phyloP scores from a whole-genome alignment of 768 basidiomycete genomes.

The Filobasidium floriforme region DNA sequence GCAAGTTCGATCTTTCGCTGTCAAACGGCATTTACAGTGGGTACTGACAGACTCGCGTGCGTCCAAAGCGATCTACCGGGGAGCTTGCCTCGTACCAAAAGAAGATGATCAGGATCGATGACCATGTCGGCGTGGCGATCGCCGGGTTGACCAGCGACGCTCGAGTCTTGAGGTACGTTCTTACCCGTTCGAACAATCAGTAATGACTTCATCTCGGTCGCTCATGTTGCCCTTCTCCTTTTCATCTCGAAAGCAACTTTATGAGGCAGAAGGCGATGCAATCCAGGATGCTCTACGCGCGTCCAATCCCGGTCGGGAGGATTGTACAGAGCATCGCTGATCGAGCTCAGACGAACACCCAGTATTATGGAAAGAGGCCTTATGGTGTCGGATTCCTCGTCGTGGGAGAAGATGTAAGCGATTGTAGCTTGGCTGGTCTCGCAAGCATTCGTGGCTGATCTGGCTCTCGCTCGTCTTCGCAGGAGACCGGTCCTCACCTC shows the following conservation, averaged over 20 bases:
- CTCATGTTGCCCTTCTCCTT: background rate
- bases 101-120: conserved; percentile 99
- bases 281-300: conserved; percentile 88
- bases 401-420: conserved; percentile 69
- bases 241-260: conserved; percentile 65
- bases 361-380: conserved; percentile 92
- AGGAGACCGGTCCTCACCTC: conserved; percentile 89
- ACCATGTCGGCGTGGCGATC: conserved; percentile 98
- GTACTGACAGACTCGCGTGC: background rate
- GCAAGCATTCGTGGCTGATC: background rate
- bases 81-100: conserved; percentile 99
- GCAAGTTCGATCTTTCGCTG: conserved; percentile 47
- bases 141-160: conserved; percentile 98
- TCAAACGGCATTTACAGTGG: background rate
- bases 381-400: conserved; percentile 99
- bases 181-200: background rate
- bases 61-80: conserved; percentile 81
- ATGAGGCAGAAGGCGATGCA: conserved; percentile 99
- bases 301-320: conserved; percentile 86
- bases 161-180: conserved; percentile 74
- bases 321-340: conserved; percentile 90
- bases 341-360: conserved; percentile 98
- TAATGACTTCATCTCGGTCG: background rate
- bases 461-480: background rate
- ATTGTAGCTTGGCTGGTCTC: background rate